Base-by-base conservation (phyloP, 345 rosid species). In the Corchorus capsularis region DNA sequence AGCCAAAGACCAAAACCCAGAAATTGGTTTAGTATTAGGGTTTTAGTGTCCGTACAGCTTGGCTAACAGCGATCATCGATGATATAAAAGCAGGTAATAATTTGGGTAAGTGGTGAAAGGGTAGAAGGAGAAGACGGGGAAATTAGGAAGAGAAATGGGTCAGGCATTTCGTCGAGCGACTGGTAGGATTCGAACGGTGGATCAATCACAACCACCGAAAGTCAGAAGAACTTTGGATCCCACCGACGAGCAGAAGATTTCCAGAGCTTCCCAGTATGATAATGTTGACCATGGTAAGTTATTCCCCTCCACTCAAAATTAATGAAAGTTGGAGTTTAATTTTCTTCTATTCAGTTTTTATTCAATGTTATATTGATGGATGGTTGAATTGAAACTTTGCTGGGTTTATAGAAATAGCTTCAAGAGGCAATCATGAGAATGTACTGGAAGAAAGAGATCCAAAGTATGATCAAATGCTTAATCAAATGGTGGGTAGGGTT, bases 91-190 rank as follows among this genome's bases (percentile, higher is more conserved):
- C 46, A 69, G 17, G 8, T 17, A 69, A 17, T 16, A 34, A 52
- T 69, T 27, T 69, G 46, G 32, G 32, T 69, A 7, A 32, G 6
- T 70, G 53, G 10, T 53, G 12, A 12, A 52, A 34, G n/a, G 59
- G 17, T 69, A 16, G 4, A 10, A 5, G 17, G 3, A 6, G 12
- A 39, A 71, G 2, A 57, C 20, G 56, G 57, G 55, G 19, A 54
- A 50, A 8, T 20, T 60, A 61, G 43, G 27, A 6, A n/a, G 22
- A 49, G 73, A 49, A 17, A 92, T 94, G 99, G 98, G 98, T 66
- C 98, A 96, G 89, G 97, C 93, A 86, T 87, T 96, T 89, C 98
- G 99, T 90, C 95, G 98, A 91, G 98, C 97, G 43, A 78, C 87
- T 84, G 97, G 97, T 32, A 89, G 85, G 84, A 79, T 91, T 82